These are phyloP conservation scores for Malassezia restricta DNA, from an alignment of 1,284 basidiomycete species.

Conservation along the genomic window DNA sequence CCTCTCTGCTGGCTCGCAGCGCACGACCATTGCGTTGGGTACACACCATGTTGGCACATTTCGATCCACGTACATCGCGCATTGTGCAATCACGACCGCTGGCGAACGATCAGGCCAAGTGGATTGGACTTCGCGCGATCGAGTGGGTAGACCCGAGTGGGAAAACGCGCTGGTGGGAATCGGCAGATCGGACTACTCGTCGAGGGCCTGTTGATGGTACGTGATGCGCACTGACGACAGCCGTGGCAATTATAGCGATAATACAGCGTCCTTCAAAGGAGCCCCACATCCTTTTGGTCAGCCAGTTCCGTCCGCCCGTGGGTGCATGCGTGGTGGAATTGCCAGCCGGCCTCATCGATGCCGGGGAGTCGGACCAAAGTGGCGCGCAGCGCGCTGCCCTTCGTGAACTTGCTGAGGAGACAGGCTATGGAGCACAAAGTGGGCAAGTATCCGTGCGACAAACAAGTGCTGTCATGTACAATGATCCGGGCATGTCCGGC, in stretches of 20 bases:
- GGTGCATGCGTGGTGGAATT: conserved; percentile 38
- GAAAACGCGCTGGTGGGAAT: conserved; percentile 40
- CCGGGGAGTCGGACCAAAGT: conserved; percentile 33
- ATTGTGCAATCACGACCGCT: conserved; percentile 14
- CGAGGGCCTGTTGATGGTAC: conserved; percentile 39
- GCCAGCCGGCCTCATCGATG: conserved; percentile 43
- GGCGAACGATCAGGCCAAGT: conserved; percentile 33
- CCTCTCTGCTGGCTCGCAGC: no score
- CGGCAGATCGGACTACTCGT: conserved; percentile 36
- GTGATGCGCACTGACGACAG: not conserved
- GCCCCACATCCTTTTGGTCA: conserved; percentile 35
- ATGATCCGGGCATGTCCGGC: conserved; percentile 36
- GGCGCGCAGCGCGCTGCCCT: conserved; percentile 35
- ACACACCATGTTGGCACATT: not conserved
- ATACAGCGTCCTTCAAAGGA: conserved; percentile 29
- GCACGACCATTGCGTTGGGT: not conserved
- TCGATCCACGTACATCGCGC: not conserved
- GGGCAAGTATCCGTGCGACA: conserved; percentile 25
- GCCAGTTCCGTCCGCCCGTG: conserved; percentile 34
- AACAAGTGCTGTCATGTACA: conserved; percentile 29
- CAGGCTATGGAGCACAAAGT: conserved; percentile 34
- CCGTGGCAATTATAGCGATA: conserved; percentile 38
- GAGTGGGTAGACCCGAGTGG: conserved; percentile 41
- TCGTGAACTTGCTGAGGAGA: conserved; percentile 41
- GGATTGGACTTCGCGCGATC: conserved; percentile 38